Base-by-base conservation (phyloP, 2,329 filamentous ascomycete genomes). In the Beauveria brongniartii region DNA sequence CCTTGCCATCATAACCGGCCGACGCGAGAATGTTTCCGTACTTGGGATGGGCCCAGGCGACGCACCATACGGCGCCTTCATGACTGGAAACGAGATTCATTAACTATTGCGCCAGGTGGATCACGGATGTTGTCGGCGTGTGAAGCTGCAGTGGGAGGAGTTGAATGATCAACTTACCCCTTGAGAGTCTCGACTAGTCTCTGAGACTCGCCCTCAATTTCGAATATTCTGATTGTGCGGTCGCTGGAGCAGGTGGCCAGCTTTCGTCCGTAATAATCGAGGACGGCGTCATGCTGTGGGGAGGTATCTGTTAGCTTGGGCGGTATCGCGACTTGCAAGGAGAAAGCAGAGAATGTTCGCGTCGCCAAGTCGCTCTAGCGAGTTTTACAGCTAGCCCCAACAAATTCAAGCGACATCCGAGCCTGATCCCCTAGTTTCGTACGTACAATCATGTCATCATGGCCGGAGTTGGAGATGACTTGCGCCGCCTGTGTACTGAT, bases 391-490 rank as follows among this genome's bases (percentile, higher is more conserved):
- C 16, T 50, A 5, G 20, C 4, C 8, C 2, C 4, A 2, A 53
- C 60, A 37, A 28, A 63, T 57, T 54, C 37, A 55, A 62, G 43
- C 43, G 14, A 5, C 10, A 16, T 12, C 26, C 8, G 14, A 26
- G 10, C 22, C 24, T 51, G 47, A 46, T 16, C 55, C 12, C 44
- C 54, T 18, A 47, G n/a, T 28, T 28, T 47, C 28, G 40, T 67
- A 85, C 90, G 71, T 92, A 97, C 93, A 84, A 99, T 97, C 93
- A 97, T 97, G 75, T 97, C 93, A 88, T 97, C 93, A 80, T 99
- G 94, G 72, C 76, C 75, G 56, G 76, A 75, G 69, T 77, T 78
- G 61, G 74, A 70, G 66, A 78, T 77, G 63, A 77, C 74, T 69
- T 78, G 76, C 65, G 75, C 69, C 65, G 76, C 72, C 75, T 77